Evolutionary conservation across 1,284 basidiomycete genomes (phyloP).

Genomic region (Heterobasidion occidentale): DNA sequence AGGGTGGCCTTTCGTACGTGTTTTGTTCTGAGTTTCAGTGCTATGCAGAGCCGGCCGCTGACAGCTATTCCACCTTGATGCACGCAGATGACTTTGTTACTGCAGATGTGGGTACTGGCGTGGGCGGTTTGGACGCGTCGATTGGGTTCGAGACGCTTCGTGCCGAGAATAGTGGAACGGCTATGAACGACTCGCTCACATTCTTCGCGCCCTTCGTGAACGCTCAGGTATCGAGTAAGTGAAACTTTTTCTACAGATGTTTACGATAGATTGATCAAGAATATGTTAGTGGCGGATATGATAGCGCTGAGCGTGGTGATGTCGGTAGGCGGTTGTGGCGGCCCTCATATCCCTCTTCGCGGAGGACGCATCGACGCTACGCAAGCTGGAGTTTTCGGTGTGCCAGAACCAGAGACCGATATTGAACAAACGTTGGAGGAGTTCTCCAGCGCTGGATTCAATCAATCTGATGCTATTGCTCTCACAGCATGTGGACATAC

Average conservation of each 20-base stretch:
- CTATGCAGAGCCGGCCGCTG: background rate
- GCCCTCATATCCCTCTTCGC: background rate
- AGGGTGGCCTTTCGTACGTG: background rate
- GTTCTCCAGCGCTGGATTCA: background rate
- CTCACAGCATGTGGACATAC: background rate
- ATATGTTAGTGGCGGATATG: background rate
- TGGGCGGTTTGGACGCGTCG: background rate
- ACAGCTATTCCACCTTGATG: background rate
- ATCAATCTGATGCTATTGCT: background rate
- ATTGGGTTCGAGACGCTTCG: background rate
- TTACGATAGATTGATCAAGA: background rate
- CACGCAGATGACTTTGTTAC: background rate
- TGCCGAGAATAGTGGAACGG: background rate
- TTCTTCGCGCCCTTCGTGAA: background rate
- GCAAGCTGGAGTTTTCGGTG: background rate
- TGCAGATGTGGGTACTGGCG: background rate
- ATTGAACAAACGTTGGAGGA: background rate
- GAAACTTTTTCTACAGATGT: background rate
- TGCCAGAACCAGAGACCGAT: background rate
- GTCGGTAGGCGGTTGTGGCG: background rate
- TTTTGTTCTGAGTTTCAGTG: background rate
- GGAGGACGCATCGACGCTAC: background rate
- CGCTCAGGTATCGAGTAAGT: background rate
- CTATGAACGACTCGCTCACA: background rate
- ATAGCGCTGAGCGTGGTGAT: background rate